Evolutionary conservation across 768 basidiomycete genomes (phyloP), one percentile per base, ranked within the genome.

Genomic region (Suillus tomentosus): DNA sequence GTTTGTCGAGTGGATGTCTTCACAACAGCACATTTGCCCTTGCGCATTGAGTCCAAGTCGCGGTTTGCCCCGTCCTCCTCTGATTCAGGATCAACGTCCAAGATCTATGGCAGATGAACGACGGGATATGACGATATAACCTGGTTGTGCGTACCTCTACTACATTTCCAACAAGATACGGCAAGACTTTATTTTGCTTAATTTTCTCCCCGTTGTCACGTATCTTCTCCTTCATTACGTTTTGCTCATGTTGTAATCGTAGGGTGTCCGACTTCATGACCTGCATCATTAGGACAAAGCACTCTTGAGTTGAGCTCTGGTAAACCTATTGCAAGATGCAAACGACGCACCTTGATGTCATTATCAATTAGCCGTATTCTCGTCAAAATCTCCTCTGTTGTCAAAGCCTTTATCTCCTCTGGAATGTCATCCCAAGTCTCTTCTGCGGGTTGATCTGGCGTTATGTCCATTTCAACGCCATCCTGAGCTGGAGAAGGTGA

Each of bases 1-100:
- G 97, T 99, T 80, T 97, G 97, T 65, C 97, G 90, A 9, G 96
- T 99, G 1, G 95, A 96, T 5, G 97, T 99, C 80, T 99, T 99
- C 81, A 99, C 95, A 61, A 99, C 96, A 17, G 97, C 97, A 70
- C 95, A 97, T 82, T 99, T 97, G 34, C 95, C 95, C 80, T 94
- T 94, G 69, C 94, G 93, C 85, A 92, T 92, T n/a, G 91, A 92
- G 74, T 97, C 93, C 57, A 96, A 81, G 77, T 99, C 96, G 72
- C 92, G 91, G 72, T 92, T 93, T n/a, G 95, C 95, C 58, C 97
- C 97, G 66, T 95, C 92, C 72, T 96, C 94, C 77, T 96, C 92
- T 34, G 83, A 87, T 73, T 98, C 96, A 9, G 94, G 91, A 75
- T 96, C 95, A 48, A 99, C 89, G 68, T 99, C 90, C 61, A 99